Base-by-base conservation (phyloP, 108 stramenopile species). In the Hondaea fermentalgiana region DNA sequence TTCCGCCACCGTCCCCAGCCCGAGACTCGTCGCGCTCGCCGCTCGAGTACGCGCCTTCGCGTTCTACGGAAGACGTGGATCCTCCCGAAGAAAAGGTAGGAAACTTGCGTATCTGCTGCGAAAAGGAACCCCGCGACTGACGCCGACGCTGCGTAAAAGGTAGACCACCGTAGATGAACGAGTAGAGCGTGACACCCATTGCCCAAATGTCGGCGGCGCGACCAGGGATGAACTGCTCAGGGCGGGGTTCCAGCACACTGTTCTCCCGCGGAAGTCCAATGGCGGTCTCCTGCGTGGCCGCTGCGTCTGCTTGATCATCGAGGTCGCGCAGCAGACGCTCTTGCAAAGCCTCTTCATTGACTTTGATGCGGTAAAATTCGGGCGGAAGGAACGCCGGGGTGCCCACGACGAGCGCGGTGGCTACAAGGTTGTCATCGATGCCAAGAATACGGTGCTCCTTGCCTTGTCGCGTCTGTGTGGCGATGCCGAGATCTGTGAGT, bases 401-500 rank as follows among this genome's bases (percentile, higher is more conserved):
- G 49, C 76, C 76, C 10, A 83, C 51, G 49, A 83, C 51, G 25
- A 83, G 45, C 19, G 76, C 19, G n/a, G 76, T 83, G 49, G 76
- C 76, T 2, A 83, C 51, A 23, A 83, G 76, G 76, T 83, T 45
- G 51, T 83, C 76, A 45, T 83, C 76, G 76, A 6, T 83, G n/a
- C 76, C 76, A 12, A 83, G 51, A 35, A 83, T 47, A 6, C 28
- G 19, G 45, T 47, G n/a, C n/a, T 21, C 76, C 51, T 83, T 83
- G 49, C 49, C 51, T 35, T 83, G 76, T 12, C 51, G 45, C 28
- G 76, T 83, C 23, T 83, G 76, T 12, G 51, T 98, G 3, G 99
- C 99, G 71, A 99, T 94, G 44, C 99, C 99, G 98, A 98, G 99
- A 91, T 99, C 99, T 90, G 99, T 99, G 69, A 99, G 93, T 25